These are phyloP conservation scores for Colletotrichum cuscutae DNA, from an alignment of 2,329 filamentous ascomycete species.

Conservation along the genomic window DNA sequence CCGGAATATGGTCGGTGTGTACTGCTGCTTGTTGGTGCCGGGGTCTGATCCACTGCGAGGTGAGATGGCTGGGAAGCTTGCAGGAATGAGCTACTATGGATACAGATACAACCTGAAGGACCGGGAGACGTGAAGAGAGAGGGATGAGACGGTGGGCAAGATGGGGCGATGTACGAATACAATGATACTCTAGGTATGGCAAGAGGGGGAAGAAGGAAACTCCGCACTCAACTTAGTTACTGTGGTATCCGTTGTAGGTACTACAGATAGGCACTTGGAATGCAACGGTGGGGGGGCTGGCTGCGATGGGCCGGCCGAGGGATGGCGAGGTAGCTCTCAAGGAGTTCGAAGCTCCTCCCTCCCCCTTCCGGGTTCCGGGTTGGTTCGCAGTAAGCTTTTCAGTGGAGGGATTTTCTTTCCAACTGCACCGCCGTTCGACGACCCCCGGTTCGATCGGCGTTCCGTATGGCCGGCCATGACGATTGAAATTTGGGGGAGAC, in stretches of 20 bases:
- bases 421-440: not conserved
- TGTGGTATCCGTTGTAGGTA: not conserved
- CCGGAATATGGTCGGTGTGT: not conserved
- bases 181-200: not conserved
- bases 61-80: not conserved
- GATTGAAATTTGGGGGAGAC: not conserved
- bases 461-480: slow-evolving; percentile 28
- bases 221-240: slow-evolving; percentile 3
- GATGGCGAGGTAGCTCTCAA: not conserved
- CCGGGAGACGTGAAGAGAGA: not conserved
- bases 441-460: slow-evolving; percentile 25
- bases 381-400: slow-evolving; percentile 1
- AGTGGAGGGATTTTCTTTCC: slow-evolving; percentile 13
- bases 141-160: not conserved
- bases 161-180: slow-evolving; percentile 5
- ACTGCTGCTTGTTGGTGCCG: not conserved
- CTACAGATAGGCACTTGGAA: not conserved
- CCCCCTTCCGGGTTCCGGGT: slow-evolving; percentile 15
- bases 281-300: not conserved
- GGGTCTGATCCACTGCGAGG: not conserved
- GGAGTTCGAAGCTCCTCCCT: too few species aligned
- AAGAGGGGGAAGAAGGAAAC: slow-evolving; percentile 3
- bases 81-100: not conserved
- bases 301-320: not conserved
- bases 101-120: not conserved